These are phyloP conservation scores for Begonia masoniana DNA, from an alignment of 306 rosid species.

Conservation along the genomic window DNA sequence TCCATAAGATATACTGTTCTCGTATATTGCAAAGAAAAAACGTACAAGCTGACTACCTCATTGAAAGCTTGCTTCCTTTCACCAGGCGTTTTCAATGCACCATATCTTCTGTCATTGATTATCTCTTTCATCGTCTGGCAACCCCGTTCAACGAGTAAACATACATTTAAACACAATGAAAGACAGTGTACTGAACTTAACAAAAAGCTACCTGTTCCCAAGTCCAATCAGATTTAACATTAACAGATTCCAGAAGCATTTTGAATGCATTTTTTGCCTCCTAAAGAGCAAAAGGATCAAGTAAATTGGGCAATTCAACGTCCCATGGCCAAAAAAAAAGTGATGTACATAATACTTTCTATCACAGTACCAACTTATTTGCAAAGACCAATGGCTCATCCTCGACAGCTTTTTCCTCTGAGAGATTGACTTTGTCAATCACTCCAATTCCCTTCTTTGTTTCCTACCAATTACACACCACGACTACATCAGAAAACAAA, in stretches of 20 bases:
- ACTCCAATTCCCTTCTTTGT: conserved; percentile 54
- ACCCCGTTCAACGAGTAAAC: conserved; percentile 11
- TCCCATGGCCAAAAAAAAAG: too few species aligned
- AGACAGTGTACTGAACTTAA: conserved; percentile 6
- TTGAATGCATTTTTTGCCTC: conserved; percentile 96
- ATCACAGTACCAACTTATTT: conserved; percentile 61
- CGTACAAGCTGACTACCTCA: conserved; percentile 50
- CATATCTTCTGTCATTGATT: conserved; percentile 84
- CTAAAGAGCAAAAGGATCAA: conserved; percentile 16
- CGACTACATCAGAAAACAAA: conserved; percentile 8
- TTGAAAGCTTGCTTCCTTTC: conserved; percentile 98
- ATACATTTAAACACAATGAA: conserved; percentile 15
- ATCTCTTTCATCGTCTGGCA: conserved; percentile 91
- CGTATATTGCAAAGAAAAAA: too few species aligned
- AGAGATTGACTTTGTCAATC: conserved; percentile 54
- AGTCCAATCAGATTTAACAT: conserved; percentile 96
- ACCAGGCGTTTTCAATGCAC: conserved; percentile 85
- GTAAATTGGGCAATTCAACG: background rate
- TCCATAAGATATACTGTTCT: background rate
- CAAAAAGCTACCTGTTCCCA: conserved; percentile 85
- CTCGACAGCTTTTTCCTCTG: conserved; percentile 65
- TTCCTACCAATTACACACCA: conserved; percentile 45
- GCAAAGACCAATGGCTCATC: conserved; percentile 72
- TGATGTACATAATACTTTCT: too few species aligned
- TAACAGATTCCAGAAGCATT: conserved; percentile 77